A percentile compares a stretch with the other conserved stretches of the same genome.
Evolutionary conservation across 495 filamentous ascomycete species (phyloP).

Genomic region (Tuber indicum): DNA sequence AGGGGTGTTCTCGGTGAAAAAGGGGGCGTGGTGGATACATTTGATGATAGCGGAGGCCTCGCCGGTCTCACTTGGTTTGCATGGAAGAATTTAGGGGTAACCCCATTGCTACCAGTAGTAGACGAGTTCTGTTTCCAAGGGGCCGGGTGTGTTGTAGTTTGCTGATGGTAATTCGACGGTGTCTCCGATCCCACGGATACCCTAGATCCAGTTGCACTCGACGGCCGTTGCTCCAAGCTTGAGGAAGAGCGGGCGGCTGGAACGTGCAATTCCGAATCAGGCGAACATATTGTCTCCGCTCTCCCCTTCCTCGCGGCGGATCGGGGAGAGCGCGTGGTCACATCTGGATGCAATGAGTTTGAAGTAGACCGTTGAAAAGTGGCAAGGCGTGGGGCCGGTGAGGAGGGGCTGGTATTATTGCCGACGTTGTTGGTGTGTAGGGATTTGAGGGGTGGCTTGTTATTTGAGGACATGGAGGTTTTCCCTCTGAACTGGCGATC

Average conservation of each 20-base stretch:
- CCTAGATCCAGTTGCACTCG: constrained; percentile 35
- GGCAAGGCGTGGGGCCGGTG: constrained; percentile 33
- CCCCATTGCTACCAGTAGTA: constrained; percentile 14
- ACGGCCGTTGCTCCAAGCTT: constrained; percentile 23
- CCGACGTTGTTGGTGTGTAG: constrained; percentile 17
- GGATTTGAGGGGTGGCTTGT: constrained; percentile 12
- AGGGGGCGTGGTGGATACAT: constrained; percentile 9
- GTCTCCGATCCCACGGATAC: constrained; percentile 26
- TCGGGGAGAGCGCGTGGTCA: constrained; percentile 34
- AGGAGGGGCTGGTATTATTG: constrained; percentile 27
- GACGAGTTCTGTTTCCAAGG: background rate
- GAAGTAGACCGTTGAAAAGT: constrained; percentile 18
- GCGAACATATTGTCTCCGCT: constrained; percentile 36
- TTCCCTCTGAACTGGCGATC: constrained; percentile 26
- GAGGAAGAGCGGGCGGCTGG: constrained; percentile 28
- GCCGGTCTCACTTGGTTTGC: constrained; percentile 28
- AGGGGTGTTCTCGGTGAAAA: constrained; percentile 16
- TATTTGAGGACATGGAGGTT: constrained; percentile 33
- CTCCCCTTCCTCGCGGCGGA: constrained; percentile 28
- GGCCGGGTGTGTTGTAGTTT: constrained; percentile 3
- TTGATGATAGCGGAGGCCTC: constrained; percentile 13
- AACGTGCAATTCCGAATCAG: constrained; percentile 25
- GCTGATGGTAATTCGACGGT: constrained; percentile 24
- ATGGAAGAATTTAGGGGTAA: constrained; percentile 37
- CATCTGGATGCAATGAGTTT: constrained; percentile 32